These are phyloP conservation scores for Byssothecium circinans DNA, from an alignment of 2,329 filamentous ascomycete genomes.

Conservation along the genomic window DNA sequence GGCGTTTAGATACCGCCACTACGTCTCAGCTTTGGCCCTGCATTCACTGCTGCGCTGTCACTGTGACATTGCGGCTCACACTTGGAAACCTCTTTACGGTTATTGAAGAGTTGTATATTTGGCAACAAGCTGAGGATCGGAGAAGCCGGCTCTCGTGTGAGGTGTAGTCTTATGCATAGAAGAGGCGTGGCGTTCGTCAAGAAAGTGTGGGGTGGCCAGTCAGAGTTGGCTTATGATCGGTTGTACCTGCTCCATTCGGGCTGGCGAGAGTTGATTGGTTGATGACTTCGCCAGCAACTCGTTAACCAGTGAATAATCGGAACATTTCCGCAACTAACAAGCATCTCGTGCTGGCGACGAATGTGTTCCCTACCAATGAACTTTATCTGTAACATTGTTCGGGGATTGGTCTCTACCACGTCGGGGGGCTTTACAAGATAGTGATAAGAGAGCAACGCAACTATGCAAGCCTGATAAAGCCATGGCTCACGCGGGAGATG, in stretches of 20 bases:
- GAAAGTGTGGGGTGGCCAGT: slow-evolving; percentile 31
- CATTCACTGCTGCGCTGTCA: slow-evolving; percentile 8
- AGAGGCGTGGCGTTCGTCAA: slow-evolving; percentile 20
- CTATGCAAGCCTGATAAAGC: slow-evolving; percentile 23
- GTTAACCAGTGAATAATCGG: background rate
- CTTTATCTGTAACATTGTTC: background rate
- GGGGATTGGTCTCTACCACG: slow-evolving; percentile 15
- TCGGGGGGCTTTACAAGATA: slow-evolving; percentile 16
- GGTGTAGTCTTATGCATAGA: slow-evolving; percentile 7
- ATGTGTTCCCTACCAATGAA: background rate
- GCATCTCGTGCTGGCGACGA: background rate
- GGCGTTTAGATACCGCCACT: slow-evolving; percentile 23
- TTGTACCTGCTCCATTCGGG: slow-evolving; percentile 29
- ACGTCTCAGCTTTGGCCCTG: slow-evolving; percentile 10
- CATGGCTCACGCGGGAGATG: slow-evolving; percentile 29
- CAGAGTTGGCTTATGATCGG: slow-evolving; percentile 19
- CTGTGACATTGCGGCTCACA: slow-evolving; percentile 10
- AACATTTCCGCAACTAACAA: slow-evolving; percentile 4
- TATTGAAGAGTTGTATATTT: too few relatives aligned
- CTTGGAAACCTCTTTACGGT: background rate
- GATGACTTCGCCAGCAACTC: background rate
- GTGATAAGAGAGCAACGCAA: slow-evolving; percentile 24
- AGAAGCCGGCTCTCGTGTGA: slow-evolving; percentile 9
- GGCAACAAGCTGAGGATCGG: slow-evolving; percentile 10
- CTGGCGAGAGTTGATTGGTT: slow-evolving; percentile 13